Evolutionary conservation across 2,329 filamentous ascomycete species (phyloP).

Genomic region (Westerdykella ornata): DNA sequence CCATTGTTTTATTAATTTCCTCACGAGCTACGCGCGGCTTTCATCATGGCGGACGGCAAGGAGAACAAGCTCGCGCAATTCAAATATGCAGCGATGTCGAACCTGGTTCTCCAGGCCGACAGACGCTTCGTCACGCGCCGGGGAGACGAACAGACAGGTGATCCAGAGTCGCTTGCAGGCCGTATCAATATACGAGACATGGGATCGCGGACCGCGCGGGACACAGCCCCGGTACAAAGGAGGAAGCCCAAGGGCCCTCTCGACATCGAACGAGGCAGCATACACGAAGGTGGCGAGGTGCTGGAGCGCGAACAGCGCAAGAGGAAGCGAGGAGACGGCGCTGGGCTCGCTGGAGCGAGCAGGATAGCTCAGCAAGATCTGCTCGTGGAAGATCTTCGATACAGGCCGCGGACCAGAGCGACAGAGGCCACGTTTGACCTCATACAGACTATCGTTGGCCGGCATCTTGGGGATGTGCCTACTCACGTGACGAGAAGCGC

Average conservation of each 20-base stretch:
- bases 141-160: conserved; percentile 90
- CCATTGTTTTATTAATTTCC: neutral
- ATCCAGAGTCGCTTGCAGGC: conserved; percentile 93
- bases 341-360: conserved; percentile 62
- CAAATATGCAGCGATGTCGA: conserved; percentile 99
- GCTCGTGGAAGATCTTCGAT: conserved; percentile 83
- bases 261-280: conserved; percentile 65
- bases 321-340: conserved; percentile 65
- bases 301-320: conserved; percentile 79
- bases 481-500: conserved; percentile 89
- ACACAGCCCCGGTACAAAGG: conserved; percentile 69
- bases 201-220: conserved; percentile 76
- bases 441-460: conserved; percentile 84
- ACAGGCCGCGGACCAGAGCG: conserved; percentile 82
- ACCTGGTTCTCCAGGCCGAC: conserved; percentile 99
- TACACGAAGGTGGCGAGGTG: conserved; percentile 77
- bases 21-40: conserved; percentile 18
- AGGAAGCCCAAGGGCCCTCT: conserved; percentile 62
- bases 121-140: conserved; percentile 88
- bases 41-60: conserved; percentile 56
- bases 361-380: conserved; percentile 80
- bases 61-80: conserved; percentile 80
- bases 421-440: conserved; percentile 92
- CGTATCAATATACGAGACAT: conserved; percentile 91
- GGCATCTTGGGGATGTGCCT: conserved; percentile 83